These are phyloP conservation scores for Rhododendron williamsianum DNA, from an alignment of 148 eudicot species.

Conservation along the genomic window DNA sequence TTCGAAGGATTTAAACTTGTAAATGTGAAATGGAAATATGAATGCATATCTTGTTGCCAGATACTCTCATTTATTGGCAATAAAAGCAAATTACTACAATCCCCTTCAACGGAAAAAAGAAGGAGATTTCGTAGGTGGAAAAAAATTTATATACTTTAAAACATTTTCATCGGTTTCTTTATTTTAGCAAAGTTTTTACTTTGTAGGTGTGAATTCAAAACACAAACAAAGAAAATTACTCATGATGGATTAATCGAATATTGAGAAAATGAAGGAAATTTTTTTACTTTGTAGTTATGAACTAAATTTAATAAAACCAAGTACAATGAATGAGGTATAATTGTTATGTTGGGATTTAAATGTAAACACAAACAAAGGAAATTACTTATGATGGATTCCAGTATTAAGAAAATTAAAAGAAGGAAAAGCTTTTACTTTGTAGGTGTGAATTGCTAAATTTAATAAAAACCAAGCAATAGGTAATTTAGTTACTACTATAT, in stretches of 20 bases:
- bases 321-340: not conserved
- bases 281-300: not conserved
- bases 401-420: not conserved
- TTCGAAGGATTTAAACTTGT: not conserved
- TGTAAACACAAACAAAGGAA: not conserved
- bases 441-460: not conserved
- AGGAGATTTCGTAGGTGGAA: not conserved
- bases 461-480: not conserved
- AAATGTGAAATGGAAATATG: not conserved
- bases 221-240: not conserved
- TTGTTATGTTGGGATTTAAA: not conserved
- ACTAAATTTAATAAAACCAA: not conserved
- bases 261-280: not conserved
- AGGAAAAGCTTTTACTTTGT: not conserved
- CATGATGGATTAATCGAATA: not conserved
- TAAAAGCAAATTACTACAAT: not conserved
- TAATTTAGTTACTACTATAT: not conserved
- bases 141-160: too few relatives aligned
- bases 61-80: not conserved
- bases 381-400: not conserved
- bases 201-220: not conserved
- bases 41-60: not conserved
- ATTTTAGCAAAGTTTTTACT: too few relatives aligned
- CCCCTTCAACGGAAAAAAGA: not conserved
- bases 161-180: too few relatives aligned